A percentile compares a stretch with the other conserved stretches of the same genome.
Evolutionary conservation across 2,329 filamentous ascomycete genomes (phyloP).

Genomic region (Teratosphaeria zuluensis): DNA sequence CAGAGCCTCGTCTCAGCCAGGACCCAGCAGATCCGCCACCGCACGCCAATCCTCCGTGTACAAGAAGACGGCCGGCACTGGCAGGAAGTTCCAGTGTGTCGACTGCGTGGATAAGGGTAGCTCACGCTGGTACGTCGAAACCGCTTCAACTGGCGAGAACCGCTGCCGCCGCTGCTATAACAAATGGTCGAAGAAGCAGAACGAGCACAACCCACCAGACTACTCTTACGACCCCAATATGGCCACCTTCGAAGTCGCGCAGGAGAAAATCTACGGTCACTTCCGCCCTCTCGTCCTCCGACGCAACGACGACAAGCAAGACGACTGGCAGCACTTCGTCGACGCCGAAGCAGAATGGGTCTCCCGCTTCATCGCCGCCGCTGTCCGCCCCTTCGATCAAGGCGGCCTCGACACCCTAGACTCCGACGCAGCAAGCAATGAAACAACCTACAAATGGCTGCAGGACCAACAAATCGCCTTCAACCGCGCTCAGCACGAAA

Average conservation of each 20-base stretch:
- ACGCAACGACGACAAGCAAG: slow-evolving; percentile 1
- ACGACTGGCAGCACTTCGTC: slow-evolving; percentile 2
- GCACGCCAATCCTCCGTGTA: background rate
- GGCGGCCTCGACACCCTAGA: background rate
- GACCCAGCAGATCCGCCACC: background rate
- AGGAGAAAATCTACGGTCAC: background rate
- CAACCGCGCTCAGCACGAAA: slow-evolving; percentile 7
- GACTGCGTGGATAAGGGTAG: background rate
- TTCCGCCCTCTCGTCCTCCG: background rate
- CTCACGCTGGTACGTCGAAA: background rate
- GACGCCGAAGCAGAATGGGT: slow-evolving; percentile 5
- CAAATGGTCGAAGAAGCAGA: background rate
- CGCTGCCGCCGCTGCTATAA: background rate
- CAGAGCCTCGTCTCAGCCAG: background rate
- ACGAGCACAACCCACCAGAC: background rate
- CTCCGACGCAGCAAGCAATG: background rate
- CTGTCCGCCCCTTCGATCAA: slow-evolving; percentile 3
- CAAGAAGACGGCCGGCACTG: background rate
- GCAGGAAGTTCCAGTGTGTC: slow-evolving; percentile 1
- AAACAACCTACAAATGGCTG: background rate
- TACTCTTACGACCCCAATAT: background rate
- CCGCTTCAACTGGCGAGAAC: background rate
- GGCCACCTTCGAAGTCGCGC: background rate
- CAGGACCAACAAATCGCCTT: slow-evolving; percentile 8
- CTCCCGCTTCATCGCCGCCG: slow-evolving; percentile 5